These are phyloP conservation scores for Nakazawaea ernobii DNA, from an alignment of 805 yeast species.

Conservation along the genomic window DNA sequence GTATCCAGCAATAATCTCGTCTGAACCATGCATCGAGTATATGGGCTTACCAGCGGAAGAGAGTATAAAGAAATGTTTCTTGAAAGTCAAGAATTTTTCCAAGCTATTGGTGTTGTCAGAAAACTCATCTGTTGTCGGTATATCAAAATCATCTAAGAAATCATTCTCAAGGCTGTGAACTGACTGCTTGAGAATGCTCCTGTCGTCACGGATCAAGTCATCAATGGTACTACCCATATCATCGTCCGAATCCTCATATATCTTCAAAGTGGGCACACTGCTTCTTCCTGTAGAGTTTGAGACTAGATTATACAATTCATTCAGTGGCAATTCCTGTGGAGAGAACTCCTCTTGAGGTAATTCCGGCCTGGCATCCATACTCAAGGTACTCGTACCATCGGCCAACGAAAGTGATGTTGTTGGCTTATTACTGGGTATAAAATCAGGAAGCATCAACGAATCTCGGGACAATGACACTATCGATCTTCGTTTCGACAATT, in stretches of 20 bases:
- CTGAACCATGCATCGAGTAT: conserved; percentile 70
- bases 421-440: conserved; percentile 1
- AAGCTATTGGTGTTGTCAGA: conserved; percentile 23
- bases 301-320: conserved; percentile 1
- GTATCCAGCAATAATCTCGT: conserved; percentile 59
- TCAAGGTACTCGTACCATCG: neutral
- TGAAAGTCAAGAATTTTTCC: conserved; percentile 26
- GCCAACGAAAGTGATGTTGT: conserved; percentile 7
- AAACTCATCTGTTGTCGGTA: conserved; percentile 13
- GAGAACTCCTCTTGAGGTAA: neutral
- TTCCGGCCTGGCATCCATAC: neutral
- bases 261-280: conserved; percentile 23
- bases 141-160: conserved; percentile 9
- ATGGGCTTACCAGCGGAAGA: conserved; percentile 89
- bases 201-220: conserved; percentile 9
- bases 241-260: conserved; percentile 19
- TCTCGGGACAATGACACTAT: conserved; percentile 3
- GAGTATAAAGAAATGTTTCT: conserved; percentile 72
- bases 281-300: conserved; percentile 6
- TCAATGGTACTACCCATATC: conserved; percentile 9
- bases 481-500: conserved; percentile 3
- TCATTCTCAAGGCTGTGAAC: neutral
- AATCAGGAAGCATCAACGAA: conserved; percentile 8
- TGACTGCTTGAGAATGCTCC: conserved; percentile 3
- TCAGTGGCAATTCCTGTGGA: no score